A percentile compares a stretch with the other conserved stretches of the same genome.
Evolutionary conservation across 2,329 filamentous ascomycete genomes (phyloP).

Genomic region (Exophiala sideris): DNA sequence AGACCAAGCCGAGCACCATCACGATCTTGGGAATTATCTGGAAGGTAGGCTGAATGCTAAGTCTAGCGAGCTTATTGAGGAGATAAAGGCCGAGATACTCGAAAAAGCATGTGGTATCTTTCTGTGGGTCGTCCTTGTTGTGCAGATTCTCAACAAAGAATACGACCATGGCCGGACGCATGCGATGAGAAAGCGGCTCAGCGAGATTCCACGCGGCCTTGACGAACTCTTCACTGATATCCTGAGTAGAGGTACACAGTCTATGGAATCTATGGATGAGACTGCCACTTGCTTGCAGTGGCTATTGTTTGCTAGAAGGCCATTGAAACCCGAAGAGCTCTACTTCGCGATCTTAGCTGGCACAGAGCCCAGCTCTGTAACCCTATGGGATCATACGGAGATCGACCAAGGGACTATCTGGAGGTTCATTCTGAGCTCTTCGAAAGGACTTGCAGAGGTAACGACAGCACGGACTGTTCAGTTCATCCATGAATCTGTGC

Average conservation of each 20-base stretch:
- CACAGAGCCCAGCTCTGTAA: slow-evolving; percentile 22
- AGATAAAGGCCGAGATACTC: slow-evolving; percentile 34
- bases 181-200: slow-evolving; percentile 34
- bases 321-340: slow-evolving; percentile 40
- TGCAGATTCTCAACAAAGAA: slow-evolving; percentile 43
- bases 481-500: not conserved
- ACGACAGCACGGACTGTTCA: slow-evolving; percentile 7
- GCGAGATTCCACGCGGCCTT: slow-evolving; percentile 42
- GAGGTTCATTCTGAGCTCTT: slow-evolving; percentile 40
- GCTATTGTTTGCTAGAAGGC: slow-evolving; percentile 28
- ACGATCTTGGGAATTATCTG: slow-evolving; percentile 38
- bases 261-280: slow-evolving; percentile 41
- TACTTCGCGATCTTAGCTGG: slow-evolving; percentile 43
- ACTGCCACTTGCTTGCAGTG: slow-evolving; percentile 36
- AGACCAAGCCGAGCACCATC: slow-evolving; percentile 32
- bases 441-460: slow-evolving; percentile 47
- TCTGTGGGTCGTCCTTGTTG: slow-evolving; percentile 44
- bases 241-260: slow-evolving; percentile 38
- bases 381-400: slow-evolving; percentile 26
- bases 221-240: slow-evolving; percentile 52
- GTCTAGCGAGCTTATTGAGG: slow-evolving; percentile 19
- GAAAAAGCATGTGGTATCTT: slow-evolving; percentile 37
- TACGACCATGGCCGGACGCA: slow-evolving; percentile 30
- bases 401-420: slow-evolving; percentile 28
- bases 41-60: slow-evolving; percentile 31